These are phyloP conservation scores for Mikania micrantha DNA, from an alignment of 129 eudicot genomes.

Conservation along the genomic window DNA sequence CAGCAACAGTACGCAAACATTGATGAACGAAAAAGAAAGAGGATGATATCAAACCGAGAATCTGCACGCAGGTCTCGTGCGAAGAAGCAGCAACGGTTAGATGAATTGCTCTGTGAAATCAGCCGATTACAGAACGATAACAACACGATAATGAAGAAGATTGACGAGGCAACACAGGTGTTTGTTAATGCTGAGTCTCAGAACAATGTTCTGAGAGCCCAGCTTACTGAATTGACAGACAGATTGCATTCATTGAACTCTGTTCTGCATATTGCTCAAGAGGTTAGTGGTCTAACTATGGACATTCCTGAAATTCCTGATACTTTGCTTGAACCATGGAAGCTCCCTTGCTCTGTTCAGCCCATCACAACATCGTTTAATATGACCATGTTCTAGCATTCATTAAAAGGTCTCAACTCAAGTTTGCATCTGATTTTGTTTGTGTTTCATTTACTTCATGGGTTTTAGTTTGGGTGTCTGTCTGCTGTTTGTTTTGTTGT, in stretches of 20 bases:
- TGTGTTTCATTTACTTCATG: no score
- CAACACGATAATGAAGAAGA: slow-evolving; percentile 25
- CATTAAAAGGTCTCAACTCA: background rate
- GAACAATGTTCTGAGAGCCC: slow-evolving; percentile 65
- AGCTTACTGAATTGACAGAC: slow-evolving; percentile 50
- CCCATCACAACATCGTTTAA: slow-evolving; percentile 40
- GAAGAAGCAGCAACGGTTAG: slow-evolving; percentile 54
- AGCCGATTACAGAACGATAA: slow-evolving; percentile 36
- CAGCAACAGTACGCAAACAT: slow-evolving; percentile 25
- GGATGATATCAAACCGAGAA: slow-evolving; percentile 69
- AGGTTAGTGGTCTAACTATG: slow-evolving; percentile 44
- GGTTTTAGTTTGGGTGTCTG: no score
- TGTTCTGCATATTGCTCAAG: slow-evolving; percentile 48
- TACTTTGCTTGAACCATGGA: slow-evolving; percentile 62
- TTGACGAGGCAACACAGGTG: slow-evolving; percentile 33
- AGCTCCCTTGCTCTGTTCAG: slow-evolving; percentile 56
- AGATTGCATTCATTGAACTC: slow-evolving; percentile 47
- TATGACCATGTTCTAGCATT: slow-evolving; percentile 36
- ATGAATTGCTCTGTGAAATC: slow-evolving; percentile 44
- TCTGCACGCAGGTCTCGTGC: slow-evolving; percentile 65
- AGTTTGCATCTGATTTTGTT: background rate
- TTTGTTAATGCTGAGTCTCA: slow-evolving; percentile 40
- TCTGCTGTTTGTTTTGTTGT: no score
- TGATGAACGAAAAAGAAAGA: slow-evolving; percentile 53
- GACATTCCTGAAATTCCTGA: slow-evolving; percentile 58